phyloP scores from a whole-genome alignment of 2,329 filamentous ascomycete species.

The Trichophyton mentagrophytes region DNA sequence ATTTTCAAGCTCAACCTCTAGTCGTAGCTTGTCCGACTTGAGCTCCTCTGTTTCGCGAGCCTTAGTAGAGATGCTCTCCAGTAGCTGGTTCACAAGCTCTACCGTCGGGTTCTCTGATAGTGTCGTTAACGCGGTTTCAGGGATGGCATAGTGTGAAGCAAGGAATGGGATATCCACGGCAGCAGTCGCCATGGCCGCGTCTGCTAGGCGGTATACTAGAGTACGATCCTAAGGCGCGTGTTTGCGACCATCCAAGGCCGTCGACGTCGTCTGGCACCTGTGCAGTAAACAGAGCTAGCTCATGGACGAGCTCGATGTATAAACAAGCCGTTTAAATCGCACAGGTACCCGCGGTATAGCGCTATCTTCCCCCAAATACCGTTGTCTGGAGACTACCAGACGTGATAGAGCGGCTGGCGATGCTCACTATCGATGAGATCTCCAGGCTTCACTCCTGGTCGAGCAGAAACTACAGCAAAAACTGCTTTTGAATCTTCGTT shows the following conservation, averaged over 20 bases:
- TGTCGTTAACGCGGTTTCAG: conserved; percentile 43
- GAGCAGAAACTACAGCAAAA: background rate
- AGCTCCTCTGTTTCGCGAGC: conserved; percentile 71
- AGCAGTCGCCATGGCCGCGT: conserved; percentile 40
- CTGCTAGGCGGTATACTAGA: background rate
- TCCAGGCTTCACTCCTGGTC: background rate
- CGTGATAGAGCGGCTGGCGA: background rate
- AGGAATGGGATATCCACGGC: conserved; percentile 48
- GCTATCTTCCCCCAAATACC: background rate
- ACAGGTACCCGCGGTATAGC: background rate
- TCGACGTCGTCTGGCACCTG: background rate
- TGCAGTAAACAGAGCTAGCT: background rate
- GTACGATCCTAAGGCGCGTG: background rate
- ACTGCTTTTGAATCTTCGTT: background rate
- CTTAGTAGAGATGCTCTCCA: conserved; percentile 62
- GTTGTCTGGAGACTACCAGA: background rate
- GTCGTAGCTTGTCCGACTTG: conserved; percentile 73
- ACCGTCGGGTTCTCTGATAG: conserved; percentile 51
- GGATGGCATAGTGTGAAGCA: conserved; percentile 45
- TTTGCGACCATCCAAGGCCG: conserved; percentile 2
- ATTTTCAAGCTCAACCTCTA: conserved; percentile 88
- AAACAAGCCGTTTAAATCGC: background rate
- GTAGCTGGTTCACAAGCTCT: conserved; percentile 62
- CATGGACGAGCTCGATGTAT: background rate
- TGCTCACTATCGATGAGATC: background rate